Base-by-base conservation (phyloP, 2,329 filamentous ascomycete genomes). In the Diaporthe destruens region DNA sequence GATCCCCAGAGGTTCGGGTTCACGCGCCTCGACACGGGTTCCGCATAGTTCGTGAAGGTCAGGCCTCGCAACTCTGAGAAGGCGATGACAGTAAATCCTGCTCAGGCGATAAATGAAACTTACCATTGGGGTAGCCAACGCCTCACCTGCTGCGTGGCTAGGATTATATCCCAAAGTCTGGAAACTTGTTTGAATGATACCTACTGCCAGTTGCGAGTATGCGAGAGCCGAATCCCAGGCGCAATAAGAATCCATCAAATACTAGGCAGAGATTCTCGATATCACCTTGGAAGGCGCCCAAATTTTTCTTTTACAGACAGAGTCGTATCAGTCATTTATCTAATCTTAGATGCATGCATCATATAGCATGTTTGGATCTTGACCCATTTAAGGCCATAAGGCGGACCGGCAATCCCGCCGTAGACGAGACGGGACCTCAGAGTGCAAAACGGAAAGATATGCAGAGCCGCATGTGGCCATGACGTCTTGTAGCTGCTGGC, bases 1-100 rank as follows among this genome's bases (percentile, higher is more conserved):
- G 81, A 25, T 71, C 73, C 39, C 71, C 71, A 9, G 29, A 29
- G 6, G 81, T 92, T 25, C 84, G 85, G 69, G 81, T 93, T 44
- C 90, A 93, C 82, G 87, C 88, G 70, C 91, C 91, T 8, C 84
- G 91, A 75, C 86, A 88, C 78, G 87, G 88, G 29, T 92, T 91
- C 79, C 83, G 85, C 73, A 39, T 75, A 23, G 54, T 36, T 32
- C 65, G 80, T 90, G 55, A 77, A 76, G 71, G 84, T 83, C 51
- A 75, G 71, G 44, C 72, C 53, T 55, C 76, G 66, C 25, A 55
- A 23, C 16, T 76, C 2, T 73, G 36, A 66, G 25, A 25, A 44
- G n/a, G n/a, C 16, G 1, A 0, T 23, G n/a, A 11, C 7, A 11
- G 51, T 23, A 2, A 18, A 36, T 6, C 18, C 18, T 23, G 18